These are phyloP conservation scores for Aspergillus ochraceoroseus DNA, from an alignment of 2,329 filamentous ascomycete species.

Conservation along the genomic window DNA sequence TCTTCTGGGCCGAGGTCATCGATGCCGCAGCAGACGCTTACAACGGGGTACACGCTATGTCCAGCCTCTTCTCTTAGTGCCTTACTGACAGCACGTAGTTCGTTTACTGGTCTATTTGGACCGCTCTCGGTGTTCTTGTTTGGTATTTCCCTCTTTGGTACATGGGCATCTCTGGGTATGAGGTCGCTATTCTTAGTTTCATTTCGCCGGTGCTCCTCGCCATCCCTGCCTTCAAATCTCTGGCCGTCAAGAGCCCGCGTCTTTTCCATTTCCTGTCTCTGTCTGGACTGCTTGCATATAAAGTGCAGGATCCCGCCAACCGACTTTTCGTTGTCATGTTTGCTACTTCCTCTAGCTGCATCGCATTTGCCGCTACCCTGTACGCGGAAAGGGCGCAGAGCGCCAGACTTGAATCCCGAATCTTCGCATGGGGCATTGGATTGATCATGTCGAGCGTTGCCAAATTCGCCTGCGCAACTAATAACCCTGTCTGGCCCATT, in stretches of 20 bases:
- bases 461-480: slow-evolving; percentile 90
- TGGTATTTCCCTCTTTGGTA: slow-evolving; percentile 99
- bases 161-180: slow-evolving; percentile 97
- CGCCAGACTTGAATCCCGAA: slow-evolving; percentile 70
- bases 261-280: slow-evolving; percentile 72
- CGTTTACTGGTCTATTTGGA: slow-evolving; percentile 92
- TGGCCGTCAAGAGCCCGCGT: slow-evolving; percentile 65
- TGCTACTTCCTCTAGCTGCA: slow-evolving; percentile 70
- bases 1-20: slow-evolving; percentile 68
- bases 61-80: not conserved
- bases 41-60: slow-evolving; percentile 63
- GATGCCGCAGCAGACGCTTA: slow-evolving; percentile 86
- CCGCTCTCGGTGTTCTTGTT: slow-evolving; percentile 78
- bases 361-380: slow-evolving; percentile 79
- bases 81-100: slow-evolving; percentile 54
- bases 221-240: slow-evolving; percentile 62
- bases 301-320: slow-evolving; percentile 64
- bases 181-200: slow-evolving; percentile 79
- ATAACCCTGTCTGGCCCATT: slow-evolving; percentile 95
- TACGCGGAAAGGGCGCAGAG: slow-evolving; percentile 71
- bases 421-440: slow-evolving; percentile 75
- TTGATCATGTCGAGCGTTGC: slow-evolving; percentile 78
- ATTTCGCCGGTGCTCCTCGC: slow-evolving; percentile 74
- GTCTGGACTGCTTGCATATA: slow-evolving; percentile 71
- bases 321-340: slow-evolving; percentile 79